Evolutionary conservation across 495 filamentous ascomycete genomes (phyloP), one percentile per base, ranked within the genome.

Genomic region (Penicillium bovifimosum): DNA sequence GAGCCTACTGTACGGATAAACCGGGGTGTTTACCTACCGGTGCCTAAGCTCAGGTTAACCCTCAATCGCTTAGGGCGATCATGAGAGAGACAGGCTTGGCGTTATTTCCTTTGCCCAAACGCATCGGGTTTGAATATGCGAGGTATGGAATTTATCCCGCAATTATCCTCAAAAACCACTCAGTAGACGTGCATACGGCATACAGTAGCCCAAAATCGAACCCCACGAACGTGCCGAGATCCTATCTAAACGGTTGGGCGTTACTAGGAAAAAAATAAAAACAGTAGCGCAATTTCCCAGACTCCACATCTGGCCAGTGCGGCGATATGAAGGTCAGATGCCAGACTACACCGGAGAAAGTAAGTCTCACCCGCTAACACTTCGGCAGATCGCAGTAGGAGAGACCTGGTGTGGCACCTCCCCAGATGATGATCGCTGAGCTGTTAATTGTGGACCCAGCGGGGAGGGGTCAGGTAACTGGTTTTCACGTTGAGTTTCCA

Each of bases 351-450:
- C 59, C 60, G 39, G 42, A 65, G 42, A 58, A 20, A 51, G 62
- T 63, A 65, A 65, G 62, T 65, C 52, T 56, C 44, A 52, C 50
- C 60, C 60, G 55, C 61, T 52, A 31, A 50, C 40, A 34, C 55
- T 60, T 63, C 62, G 62, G 62, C 38, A 63, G 60, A 65, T 65
- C 62, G 52, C 43, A 35, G 43, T 55, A 36, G 41, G 20, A 38
- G 38, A 52, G 35, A 26, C 52, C 34, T 59, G 20, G 24, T 43
- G 41, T 34, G 51, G 50, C 43, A 34, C 47, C 47, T 36, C 47
- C 47, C 47, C 47, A 29, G 47, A 50, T 38, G 46, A 39, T 50
- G 53, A 55, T 50, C 53, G 40, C 11, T 51, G 13, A 28, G 20
- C 53, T 34, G 24, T 43, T 32, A 18, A 40, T 47, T 13, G 32